Conservation (phyloP, 495 filamentous ascomycete genomes). For the Halenospora varia region DNA sequence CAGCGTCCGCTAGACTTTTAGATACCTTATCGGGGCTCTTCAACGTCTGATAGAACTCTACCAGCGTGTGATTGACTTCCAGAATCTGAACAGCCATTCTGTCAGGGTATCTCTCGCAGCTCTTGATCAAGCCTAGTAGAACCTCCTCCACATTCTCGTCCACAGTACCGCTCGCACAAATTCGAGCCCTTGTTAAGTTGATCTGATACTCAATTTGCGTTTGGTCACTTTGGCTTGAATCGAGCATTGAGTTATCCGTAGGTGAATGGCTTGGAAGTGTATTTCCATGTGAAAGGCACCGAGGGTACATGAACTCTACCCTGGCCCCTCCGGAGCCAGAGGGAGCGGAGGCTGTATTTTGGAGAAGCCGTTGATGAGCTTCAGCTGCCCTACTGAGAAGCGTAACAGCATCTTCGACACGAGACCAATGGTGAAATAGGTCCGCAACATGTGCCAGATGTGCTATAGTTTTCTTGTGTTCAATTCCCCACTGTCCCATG, state of each 20-base stretch:
- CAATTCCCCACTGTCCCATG: not conserved
- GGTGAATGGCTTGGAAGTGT: no score
- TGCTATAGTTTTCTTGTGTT: not conserved
- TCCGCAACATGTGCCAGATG: not conserved
- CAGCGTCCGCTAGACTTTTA: not conserved
- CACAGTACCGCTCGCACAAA: not conserved
- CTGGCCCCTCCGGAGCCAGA: no score
- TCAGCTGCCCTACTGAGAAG: not conserved
- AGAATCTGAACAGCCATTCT: not conserved
- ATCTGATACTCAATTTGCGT: not conserved
- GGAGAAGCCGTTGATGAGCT: not conserved
- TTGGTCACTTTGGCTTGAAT: no score
- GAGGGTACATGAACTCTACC: no score
- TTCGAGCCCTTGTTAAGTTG: not conserved
- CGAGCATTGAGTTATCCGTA: no score
- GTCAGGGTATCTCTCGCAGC: not conserved
- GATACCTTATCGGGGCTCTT: not conserved
- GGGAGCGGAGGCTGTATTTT: no score
- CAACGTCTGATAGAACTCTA: not conserved
- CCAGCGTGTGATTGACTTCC: not conserved
- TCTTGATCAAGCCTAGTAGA: not conserved
- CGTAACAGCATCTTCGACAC: not conserved
- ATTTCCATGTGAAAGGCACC: no score
- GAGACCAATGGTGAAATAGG: not conserved
- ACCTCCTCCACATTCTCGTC: not conserved